These are phyloP conservation scores for Fomitopsis pulvina DNA, from an alignment of 768 basidiomycete species.

Conservation along the genomic window DNA sequence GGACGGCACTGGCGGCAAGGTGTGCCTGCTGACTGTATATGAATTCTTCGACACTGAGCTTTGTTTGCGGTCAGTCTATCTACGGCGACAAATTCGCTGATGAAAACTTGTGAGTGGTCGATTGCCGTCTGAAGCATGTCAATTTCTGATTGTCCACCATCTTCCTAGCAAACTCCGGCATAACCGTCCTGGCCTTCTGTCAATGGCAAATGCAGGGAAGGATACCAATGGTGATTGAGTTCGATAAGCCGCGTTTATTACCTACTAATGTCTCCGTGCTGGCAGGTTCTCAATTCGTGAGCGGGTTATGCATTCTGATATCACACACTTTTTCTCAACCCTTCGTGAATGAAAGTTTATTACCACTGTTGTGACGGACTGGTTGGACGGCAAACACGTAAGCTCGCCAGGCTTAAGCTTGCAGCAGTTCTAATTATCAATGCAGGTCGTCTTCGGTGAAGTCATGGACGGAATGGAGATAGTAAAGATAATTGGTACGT, in stretches of 20 bases:
- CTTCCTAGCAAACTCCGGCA: slow-evolving; percentile 84
- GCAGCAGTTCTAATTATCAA: slow-evolving; percentile 8
- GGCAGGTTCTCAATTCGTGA: slow-evolving; percentile 80
- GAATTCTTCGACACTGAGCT: background rate
- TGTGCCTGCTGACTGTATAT: slow-evolving; percentile 21
- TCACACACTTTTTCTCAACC: background rate
- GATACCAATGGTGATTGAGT: slow-evolving; percentile 76
- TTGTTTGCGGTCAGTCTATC: slow-evolving; percentile 54
- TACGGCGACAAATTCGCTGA: slow-evolving; percentile 89
- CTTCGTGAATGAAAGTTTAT: slow-evolving; percentile 67
- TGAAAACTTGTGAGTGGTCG: slow-evolving; percentile 79
- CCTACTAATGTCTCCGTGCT: slow-evolving; percentile 5
- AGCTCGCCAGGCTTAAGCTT: slow-evolving; percentile 10
- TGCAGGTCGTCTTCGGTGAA: slow-evolving; percentile 86
- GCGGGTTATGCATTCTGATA: slow-evolving; percentile 18
- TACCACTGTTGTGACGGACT: slow-evolving; percentile 77
- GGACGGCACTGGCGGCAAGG: slow-evolving; percentile 91
- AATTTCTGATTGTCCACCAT: background rate
- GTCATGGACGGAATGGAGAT: slow-evolving; percentile 93
- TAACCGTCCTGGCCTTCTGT: slow-evolving; percentile 78
- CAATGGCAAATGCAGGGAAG: slow-evolving; percentile 92
- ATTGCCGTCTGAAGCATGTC: background rate
- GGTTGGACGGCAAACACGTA: slow-evolving; percentile 90
- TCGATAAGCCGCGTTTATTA: background rate
- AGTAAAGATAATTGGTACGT: slow-evolving; percentile 62